Conservation (phyloP, 257 asterid species). For the Nicotiana sylvestris region DNA sequence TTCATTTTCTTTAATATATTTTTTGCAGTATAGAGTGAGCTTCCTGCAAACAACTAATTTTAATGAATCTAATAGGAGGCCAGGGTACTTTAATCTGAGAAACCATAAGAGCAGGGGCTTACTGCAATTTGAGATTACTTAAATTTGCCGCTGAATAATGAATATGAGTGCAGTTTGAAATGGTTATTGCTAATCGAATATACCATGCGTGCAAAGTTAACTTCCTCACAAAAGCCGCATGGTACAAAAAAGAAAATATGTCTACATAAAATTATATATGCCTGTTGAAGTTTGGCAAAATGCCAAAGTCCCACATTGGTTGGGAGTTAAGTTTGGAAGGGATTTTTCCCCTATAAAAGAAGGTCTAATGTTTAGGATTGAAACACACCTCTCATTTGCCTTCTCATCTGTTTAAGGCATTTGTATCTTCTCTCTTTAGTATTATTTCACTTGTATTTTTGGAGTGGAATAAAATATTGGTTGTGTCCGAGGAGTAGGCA, state of each 20-base stretch:
- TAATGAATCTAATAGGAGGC: conserved; percentile 67
- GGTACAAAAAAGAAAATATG: conserved; percentile 33
- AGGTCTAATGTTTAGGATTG: too few relatives aligned
- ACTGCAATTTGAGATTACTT: too few relatives aligned
- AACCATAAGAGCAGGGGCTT: conserved; percentile 28
- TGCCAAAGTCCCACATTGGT: too few relatives aligned
- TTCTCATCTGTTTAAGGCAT: too few relatives aligned
- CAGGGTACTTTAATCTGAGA: conserved; percentile 69
- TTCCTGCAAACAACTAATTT: conserved; percentile 55
- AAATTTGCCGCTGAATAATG: neutral
- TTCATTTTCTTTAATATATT: neutral
- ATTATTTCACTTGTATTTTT: too few relatives aligned
- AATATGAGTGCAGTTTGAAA: neutral
- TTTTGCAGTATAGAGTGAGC: neutral
- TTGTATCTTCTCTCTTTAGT: too few relatives aligned
- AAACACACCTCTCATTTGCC: too few relatives aligned
- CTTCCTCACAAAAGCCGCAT: conserved; percentile 77
- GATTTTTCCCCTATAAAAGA: too few relatives aligned
- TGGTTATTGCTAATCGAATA: conserved; percentile 35
- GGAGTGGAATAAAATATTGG: too few relatives aligned
- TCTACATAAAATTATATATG: neutral
- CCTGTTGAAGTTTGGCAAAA: too few relatives aligned
- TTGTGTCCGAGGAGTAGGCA: too few relatives aligned
- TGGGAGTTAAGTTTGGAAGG: too few relatives aligned
- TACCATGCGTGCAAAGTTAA: conserved; percentile 82